phyloP scores from a whole-genome alignment of 805 yeast genomes.

The Cyberlindnera mycetangii region DNA sequence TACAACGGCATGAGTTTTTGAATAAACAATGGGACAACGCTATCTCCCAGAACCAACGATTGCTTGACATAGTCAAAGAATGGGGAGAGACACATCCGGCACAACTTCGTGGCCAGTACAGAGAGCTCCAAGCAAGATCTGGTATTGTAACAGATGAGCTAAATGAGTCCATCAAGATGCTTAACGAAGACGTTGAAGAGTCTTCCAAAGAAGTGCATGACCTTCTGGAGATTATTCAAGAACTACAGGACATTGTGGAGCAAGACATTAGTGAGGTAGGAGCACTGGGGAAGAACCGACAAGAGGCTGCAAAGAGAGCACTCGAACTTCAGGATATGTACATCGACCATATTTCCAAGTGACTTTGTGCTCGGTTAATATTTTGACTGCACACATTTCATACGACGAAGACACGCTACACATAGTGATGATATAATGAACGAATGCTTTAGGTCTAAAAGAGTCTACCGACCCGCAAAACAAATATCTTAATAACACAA shows the following conservation, averaged over 20 bases:
- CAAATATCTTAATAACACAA: not conserved
- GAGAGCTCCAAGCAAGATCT: not conserved
- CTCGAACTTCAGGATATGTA: slow-evolving; percentile 3
- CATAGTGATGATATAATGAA: not conserved
- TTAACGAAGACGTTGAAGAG: slow-evolving; percentile 3
- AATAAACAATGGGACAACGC: slow-evolving; percentile 27
- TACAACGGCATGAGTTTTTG: slow-evolving; percentile 34
- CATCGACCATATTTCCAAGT: not conserved
- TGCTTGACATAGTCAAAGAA: slow-evolving; percentile 19
- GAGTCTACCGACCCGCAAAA: not conserved
- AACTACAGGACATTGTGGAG: slow-evolving; percentile 5
- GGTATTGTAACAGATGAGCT: not conserved
- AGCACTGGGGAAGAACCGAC: not conserved
- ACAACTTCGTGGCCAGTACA: not conserved
- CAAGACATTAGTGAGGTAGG: slow-evolving; percentile 3
- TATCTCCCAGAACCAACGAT: slow-evolving; percentile 28
- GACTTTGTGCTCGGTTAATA: not conserved
- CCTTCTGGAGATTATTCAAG: not conserved
- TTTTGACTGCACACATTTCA: too few relatives aligned
- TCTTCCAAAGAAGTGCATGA: slow-evolving; percentile 1
- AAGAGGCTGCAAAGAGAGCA: not conserved
- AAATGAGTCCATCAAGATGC: not conserved
- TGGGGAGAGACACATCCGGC: slow-evolving; percentile 6
- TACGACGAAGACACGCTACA: too few relatives aligned
- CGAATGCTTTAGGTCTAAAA: not conserved